Percentiles rank a stretch among this genome's conserved stretches.
These are phyloP conservation scores for Thelonectria blattea DNA, from an alignment of 2,329 filamentous ascomycete species.

Conservation along the genomic window DNA sequence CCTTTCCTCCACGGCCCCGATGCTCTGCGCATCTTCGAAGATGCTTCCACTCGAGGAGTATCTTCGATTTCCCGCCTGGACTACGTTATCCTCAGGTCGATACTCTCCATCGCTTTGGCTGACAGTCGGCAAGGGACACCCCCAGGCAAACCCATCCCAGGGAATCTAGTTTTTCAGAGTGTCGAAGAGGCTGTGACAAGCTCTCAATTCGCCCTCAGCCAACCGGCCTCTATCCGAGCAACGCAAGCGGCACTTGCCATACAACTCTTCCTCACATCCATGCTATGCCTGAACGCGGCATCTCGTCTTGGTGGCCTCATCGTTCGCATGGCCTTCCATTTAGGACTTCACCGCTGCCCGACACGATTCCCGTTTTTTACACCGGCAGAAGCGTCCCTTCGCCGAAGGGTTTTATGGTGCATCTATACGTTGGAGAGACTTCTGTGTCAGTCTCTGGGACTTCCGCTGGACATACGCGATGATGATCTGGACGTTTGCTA, in stretches of 20 bases:
- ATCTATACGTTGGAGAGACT: conserved; percentile 62
- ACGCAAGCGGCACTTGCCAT: conserved; percentile 59
- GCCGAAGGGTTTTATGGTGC: conserved; percentile 62
- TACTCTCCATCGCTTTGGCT: conserved; percentile 60
- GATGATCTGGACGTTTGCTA: conserved; percentile 65
- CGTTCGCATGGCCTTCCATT: conserved; percentile 60
- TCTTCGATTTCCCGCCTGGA: conserved; percentile 44
- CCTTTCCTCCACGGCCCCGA: conserved; percentile 62
- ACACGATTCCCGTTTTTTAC: conserved; percentile 58
- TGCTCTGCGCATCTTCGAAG: conserved; percentile 54
- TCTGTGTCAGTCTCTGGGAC: conserved; percentile 61
- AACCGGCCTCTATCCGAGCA: conserved; percentile 53
- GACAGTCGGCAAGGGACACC: conserved; percentile 53
- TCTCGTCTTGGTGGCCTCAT: conserved; percentile 62
- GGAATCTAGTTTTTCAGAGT: conserved; percentile 52
- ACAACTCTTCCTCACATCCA: conserved; percentile 61
- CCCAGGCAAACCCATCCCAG: conserved; percentile 44
- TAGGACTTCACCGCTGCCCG: conserved; percentile 65
- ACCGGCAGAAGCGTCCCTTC: conserved; percentile 51
- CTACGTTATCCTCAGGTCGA: conserved; percentile 52
- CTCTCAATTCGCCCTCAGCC: conserved; percentile 53
- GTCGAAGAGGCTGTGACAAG: conserved; percentile 57
- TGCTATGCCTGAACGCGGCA: conserved; percentile 62
- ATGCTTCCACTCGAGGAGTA: conserved; percentile 43
- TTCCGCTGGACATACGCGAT: conserved; percentile 61